A percentile compares a stretch with the other conserved stretches of the same genome.
These are phyloP conservation scores for Penicillium angulare DNA, from an alignment of 495 filamentous ascomycete genomes.

Conservation along the genomic window DNA sequence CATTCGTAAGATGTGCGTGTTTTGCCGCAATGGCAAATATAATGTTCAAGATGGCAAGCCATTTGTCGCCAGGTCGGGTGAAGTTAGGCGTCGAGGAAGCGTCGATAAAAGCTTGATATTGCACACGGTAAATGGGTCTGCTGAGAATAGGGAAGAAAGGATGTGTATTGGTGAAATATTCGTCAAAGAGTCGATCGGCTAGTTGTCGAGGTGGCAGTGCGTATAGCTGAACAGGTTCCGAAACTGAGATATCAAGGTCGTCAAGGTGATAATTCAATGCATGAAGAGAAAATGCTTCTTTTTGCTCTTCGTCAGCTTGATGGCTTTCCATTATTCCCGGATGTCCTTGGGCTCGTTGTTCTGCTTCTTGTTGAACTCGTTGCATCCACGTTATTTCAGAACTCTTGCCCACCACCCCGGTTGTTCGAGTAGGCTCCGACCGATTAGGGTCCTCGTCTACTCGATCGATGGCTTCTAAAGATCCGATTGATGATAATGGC, in stretches of 20 bases:
- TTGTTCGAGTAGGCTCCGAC: constrained; percentile 40
- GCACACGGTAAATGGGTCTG: constrained; percentile 31
- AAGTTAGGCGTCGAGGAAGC: constrained; percentile 17
- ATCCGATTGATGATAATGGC: constrained; percentile 50
- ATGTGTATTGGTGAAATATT: constrained; percentile 50
- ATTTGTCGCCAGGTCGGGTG: constrained; percentile 35
- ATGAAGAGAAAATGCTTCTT: constrained; percentile 19
- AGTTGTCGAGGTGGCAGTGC: constrained; percentile 46
- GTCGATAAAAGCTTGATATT: constrained; percentile 34
- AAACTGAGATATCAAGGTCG: constrained; percentile 44
- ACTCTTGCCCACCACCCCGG: constrained; percentile 59
- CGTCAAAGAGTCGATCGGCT: constrained; percentile 50
- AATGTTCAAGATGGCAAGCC: constrained; percentile 59
- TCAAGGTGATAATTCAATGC: constrained; percentile 54
- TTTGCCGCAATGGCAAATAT: constrained; percentile 61
- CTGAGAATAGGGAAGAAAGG: constrained; percentile 58
- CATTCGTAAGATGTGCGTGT: constrained; percentile 46
- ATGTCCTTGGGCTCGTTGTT: constrained; percentile 13
- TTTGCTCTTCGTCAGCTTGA: constrained; percentile 1
- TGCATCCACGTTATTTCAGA: constrained; percentile 65
- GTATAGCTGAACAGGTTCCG: constrained; percentile 46
- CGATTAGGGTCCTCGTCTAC: constrained; percentile 56
- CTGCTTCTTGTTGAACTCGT: constrained; percentile 24
- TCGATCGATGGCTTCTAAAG: constrained; percentile 53
- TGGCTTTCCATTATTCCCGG: constrained; percentile 10